These are phyloP conservation scores for Hyphopichia homilentoma DNA, from an alignment of 805 yeast genomes.

Conservation along the genomic window DNA sequence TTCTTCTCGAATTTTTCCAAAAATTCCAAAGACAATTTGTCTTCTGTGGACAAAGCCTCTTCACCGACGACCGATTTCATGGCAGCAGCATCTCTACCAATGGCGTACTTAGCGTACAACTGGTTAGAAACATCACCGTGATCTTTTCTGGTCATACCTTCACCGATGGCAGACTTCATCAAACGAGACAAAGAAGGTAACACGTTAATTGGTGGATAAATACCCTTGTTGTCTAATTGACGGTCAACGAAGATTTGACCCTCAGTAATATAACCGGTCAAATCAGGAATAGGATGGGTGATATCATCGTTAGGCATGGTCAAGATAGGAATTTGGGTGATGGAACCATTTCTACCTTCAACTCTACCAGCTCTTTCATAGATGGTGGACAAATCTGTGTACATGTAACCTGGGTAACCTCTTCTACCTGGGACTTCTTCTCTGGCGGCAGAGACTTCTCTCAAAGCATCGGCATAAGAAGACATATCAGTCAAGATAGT, in stretches of 20 bases:
- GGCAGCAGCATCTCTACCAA: conserved; percentile 99
- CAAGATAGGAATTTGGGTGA: conserved; percentile 97
- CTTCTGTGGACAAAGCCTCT: conserved; percentile 97
- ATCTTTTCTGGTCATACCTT: conserved; percentile 99
- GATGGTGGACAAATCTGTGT: conserved; percentile 97
- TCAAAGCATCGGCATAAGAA: conserved; percentile 98
- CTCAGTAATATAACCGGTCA: conserved; percentile 98
- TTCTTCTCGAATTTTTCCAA: conserved; percentile 97
- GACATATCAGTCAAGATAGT: conserved; percentile 99
- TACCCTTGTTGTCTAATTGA: conserved; percentile 92
- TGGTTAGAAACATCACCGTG: conserved; percentile 99
- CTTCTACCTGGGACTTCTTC: conserved; percentile 99
- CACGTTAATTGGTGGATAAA: conserved; percentile 98
- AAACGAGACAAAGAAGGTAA: conserved; percentile 95
- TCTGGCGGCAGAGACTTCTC: conserved; percentile 99
- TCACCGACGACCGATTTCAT: conserved; percentile 99
- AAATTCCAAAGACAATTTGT: conserved; percentile 94
- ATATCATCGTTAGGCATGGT: conserved; percentile 99
- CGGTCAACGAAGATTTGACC: conserved; percentile 98
- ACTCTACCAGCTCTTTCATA: conserved; percentile 99
- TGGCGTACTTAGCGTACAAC: conserved; percentile 97
- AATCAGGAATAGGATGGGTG: conserved; percentile 99
- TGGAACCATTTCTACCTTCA: conserved; percentile 99
- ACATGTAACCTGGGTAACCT: conserved; percentile 99
- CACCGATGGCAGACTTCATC: conserved; percentile 99